Evolutionary conservation across 2,329 filamentous ascomycete genomes (phyloP).

Genomic region (Beauveria asiatica): DNA sequence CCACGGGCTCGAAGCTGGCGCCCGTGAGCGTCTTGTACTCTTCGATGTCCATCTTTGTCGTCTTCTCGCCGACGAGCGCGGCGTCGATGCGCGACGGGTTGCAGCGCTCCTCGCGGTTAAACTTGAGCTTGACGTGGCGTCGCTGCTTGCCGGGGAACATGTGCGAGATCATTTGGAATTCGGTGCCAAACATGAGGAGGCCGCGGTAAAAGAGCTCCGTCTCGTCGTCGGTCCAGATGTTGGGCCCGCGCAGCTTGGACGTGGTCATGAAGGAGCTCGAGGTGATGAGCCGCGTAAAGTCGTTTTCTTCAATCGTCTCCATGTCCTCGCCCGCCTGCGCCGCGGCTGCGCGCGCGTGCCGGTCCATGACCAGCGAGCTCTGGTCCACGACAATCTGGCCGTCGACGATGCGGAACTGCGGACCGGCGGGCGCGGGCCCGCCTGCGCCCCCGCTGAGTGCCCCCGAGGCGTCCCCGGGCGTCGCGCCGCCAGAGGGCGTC

Average conservation of each 20-base stretch:
- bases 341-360: constrained; percentile 53
- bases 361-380: constrained; percentile 57
- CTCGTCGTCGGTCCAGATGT: constrained; percentile 61
- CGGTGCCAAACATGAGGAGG: constrained; percentile 69
- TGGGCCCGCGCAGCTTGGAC: constrained; percentile 53
- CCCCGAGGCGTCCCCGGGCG: constrained; percentile 15
- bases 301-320: constrained; percentile 66
- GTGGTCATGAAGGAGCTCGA: constrained; percentile 55
- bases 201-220: constrained; percentile 71
- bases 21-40: constrained; percentile 50
- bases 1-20: constrained; percentile 45
- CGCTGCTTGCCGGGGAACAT: constrained; percentile 67
- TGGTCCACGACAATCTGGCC: constrained; percentile 67
- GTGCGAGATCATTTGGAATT: constrained; percentile 70
- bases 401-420: constrained; percentile 56
- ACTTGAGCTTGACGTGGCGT: constrained; percentile 72
- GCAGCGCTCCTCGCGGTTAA: constrained; percentile 66
- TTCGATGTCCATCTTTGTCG: constrained; percentile 49
- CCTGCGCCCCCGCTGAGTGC: constrained; percentile 16
- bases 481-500: constrained; percentile 12
- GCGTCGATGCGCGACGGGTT: constrained; percentile 55
- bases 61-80: constrained; percentile 53
- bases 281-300: constrained; percentile 65
- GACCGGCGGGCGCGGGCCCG: constrained; percentile 31
- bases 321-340: constrained; percentile 40